Base-by-base conservation (phyloP, 345 rosid genomes). In the Salix viminalis region DNA sequence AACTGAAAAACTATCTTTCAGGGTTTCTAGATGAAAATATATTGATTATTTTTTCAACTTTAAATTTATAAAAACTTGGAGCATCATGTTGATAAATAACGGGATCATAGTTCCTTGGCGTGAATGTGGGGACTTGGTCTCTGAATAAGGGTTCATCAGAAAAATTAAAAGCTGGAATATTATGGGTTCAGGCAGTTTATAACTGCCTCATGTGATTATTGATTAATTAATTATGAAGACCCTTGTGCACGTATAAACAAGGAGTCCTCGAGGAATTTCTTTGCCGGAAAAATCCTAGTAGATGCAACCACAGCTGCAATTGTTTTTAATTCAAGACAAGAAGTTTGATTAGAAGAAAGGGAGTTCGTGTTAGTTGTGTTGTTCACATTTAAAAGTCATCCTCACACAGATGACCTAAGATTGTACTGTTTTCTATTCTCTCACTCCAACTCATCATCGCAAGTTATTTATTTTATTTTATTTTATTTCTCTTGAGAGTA, bases 41-140 rank as follows among this genome's bases (percentile, higher is more conserved):
- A 39, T 8, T 39, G 42, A 9, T 39, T 39, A 39, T 39, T 39
- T 39, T 9, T 39, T 8, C 42, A 39, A 39, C 2, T 39, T 39
- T 9, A 39, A 39, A 39, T 39, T 39, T 39, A 39, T 2, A 39
- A 39, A 9, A 2, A 9, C 10, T 39, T 9, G 42, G 42, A 39
- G 42, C 5, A 39, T 39, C n/a, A n/a, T 56, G 5, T n/a, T n/a
- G n/a, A 56, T n/a, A n/a, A 9, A 56, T n/a, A 56, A n/a, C n/a
- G 62, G 28, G n/a, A 21, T n/a, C 28, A 56, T 56, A 10, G 62
- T 8, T 56, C 11, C n/a, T 0, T 2, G 7, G 23, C 21, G 60
- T 15, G 80, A 75, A 76, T 72, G 85, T 69, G 82, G 75, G 77
- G 77, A 54, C 66, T 83, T 79, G 67, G 56, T 69, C 80, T 41